Evolutionary conservation across 2,329 filamentous ascomycete genomes (phyloP).

Genomic region (Fusarium tjaetaba): DNA sequence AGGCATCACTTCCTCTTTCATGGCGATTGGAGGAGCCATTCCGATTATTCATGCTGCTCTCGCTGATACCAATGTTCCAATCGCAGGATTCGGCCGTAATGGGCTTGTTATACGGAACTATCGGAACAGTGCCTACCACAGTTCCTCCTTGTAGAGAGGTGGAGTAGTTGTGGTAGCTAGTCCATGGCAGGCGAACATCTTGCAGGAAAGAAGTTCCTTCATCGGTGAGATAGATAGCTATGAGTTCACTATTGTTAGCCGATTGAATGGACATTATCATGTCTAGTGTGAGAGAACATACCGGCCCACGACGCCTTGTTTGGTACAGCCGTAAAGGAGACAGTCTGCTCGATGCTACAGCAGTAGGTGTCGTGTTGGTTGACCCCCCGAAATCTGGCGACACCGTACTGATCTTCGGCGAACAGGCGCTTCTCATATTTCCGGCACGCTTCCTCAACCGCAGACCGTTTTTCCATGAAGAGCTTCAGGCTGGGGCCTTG

Average conservation of each 20-base stretch:
- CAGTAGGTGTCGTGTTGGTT: not conserved
- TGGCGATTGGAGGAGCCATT: not conserved
- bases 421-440: not conserved
- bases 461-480: rapidly evolving
- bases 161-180: not conserved
- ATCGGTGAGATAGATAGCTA: not conserved
- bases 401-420: not conserved
- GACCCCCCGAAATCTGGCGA: not conserved
- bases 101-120: not conserved
- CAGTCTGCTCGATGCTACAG: not conserved
- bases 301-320: not conserved
- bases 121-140: not conserved
- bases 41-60: not conserved
- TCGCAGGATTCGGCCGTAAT: not conserved
- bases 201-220: not conserved
- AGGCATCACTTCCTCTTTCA: not conserved
- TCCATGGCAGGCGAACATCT: not conserved
- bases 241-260: not conserved
- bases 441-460: not conserved
- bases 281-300: not conserved
- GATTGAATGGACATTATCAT: rapidly evolving
- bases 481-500: not conserved
- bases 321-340: not conserved
- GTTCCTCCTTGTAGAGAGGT: not conserved
- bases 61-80: not conserved